These are phyloP conservation scores for Mycena amicta DNA, from an alignment of 768 basidiomycete genomes.

Conservation along the genomic window DNA sequence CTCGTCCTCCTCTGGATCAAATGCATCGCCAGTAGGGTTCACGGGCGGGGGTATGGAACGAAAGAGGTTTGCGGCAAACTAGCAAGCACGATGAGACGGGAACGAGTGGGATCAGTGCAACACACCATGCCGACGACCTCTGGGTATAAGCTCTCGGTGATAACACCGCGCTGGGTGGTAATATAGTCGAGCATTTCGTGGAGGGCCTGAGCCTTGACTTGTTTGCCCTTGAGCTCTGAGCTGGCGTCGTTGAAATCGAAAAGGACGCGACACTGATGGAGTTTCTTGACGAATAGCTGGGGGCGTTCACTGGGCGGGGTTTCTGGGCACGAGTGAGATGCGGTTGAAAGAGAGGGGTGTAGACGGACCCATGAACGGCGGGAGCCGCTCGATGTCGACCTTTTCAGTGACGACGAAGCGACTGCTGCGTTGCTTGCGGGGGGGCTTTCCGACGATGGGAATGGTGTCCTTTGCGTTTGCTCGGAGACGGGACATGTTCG, in stretches of 20 bases:
- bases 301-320: conserved; percentile 86
- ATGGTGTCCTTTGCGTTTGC: conserved; percentile 94
- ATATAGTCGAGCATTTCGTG: conserved; percentile 99
- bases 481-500: conserved; percentile 65
- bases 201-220: conserved; percentile 96
- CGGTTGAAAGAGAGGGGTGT: conserved; percentile 4
- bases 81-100: conserved; percentile 17
- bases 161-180: conserved; percentile 92
- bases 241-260: conserved; percentile 99
- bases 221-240: conserved; percentile 94
- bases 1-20: conserved; percentile 99
- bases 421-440: conserved; percentile 96
- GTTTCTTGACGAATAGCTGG: conserved; percentile 89
- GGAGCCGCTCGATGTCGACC: conserved; percentile 93
- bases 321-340: conserved; percentile 53
- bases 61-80: conserved; percentile 99
- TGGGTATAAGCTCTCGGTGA: conserved; percentile 96
- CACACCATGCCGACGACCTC: conserved; percentile 98
- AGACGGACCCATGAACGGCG: conserved; percentile 81
- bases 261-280: conserved; percentile 93
- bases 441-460: conserved; percentile 93
- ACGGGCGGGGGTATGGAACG: conserved; percentile 99
- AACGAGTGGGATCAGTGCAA: conserved; percentile 6
- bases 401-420: conserved; percentile 95
- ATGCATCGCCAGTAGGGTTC: conserved; percentile 97